Conservation (phyloP, 2,329 filamentous ascomycete species). For the Diplodia mutila region DNA sequence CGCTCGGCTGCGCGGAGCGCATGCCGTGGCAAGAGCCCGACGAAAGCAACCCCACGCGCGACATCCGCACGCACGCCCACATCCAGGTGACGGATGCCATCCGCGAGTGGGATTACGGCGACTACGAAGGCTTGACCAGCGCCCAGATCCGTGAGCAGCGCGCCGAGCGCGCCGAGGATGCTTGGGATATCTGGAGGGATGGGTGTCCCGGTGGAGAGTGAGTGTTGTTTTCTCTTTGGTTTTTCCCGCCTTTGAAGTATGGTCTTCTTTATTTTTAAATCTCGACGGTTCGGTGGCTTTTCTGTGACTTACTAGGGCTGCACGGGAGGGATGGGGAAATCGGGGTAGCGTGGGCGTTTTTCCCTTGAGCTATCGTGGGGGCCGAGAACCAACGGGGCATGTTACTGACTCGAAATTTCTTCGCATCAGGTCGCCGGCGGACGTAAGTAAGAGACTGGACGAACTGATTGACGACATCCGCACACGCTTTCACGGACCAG, state of each 20-base stretch:
- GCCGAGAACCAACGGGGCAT: constrained; percentile 55
- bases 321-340: neutral
- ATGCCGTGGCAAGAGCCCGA: constrained; percentile 66
- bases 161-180: constrained; percentile 48
- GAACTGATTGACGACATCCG: constrained; percentile 75
- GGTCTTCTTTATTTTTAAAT: neutral
- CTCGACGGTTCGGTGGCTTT: too few relatives aligned
- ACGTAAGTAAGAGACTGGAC: constrained; percentile 75
- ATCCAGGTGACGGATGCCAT: constrained; percentile 54
- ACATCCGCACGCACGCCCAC: constrained; percentile 45
- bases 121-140: constrained; percentile 62
- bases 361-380: too few relatives aligned
- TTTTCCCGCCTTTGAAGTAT: neutral
- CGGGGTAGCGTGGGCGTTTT: too few relatives aligned
- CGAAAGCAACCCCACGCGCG: constrained; percentile 3
- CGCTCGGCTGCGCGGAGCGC: constrained; percentile 68
- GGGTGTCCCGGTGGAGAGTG: constrained; percentile 83
- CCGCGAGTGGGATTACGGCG: constrained; percentile 66
- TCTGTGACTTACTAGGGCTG: neutral
- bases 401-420: constrained; percentile 30
- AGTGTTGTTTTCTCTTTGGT: neutral
- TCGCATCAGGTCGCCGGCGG: constrained; percentile 54
- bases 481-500: constrained; percentile 22
- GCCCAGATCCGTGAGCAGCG: constrained; percentile 55
- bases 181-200: constrained; percentile 86